Conservation (phyloP, 805 yeast genomes). For the Metschnikowia noctiluminum region DNA sequence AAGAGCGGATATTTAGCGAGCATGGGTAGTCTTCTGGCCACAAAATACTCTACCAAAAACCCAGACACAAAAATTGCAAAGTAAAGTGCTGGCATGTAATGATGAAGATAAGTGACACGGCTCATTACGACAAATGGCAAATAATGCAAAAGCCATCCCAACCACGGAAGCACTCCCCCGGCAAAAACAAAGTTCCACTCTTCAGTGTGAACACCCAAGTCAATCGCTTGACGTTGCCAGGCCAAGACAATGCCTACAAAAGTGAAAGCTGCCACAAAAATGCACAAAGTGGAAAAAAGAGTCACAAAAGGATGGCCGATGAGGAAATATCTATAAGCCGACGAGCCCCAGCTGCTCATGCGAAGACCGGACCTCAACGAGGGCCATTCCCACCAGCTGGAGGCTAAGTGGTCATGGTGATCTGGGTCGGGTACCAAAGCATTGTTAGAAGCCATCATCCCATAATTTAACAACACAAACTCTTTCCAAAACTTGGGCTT, state of each 20-base stretch:
- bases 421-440: conserved; percentile 78
- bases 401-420: conserved; percentile 66
- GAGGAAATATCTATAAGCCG: conserved; percentile 53
- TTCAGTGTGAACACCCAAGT: conserved; percentile 21
- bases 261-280: conserved; percentile 23
- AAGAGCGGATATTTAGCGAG: conserved; percentile 10
- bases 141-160: conserved; percentile 41
- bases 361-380: conserved; percentile 71
- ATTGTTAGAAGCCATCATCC: conserved; percentile 85
- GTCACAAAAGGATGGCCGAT: conserved; percentile 74
- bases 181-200: conserved; percentile 28
- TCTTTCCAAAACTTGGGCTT: conserved; percentile 74
- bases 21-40: conserved; percentile 17
- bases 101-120: conserved; percentile 43
- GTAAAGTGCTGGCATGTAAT: conserved; percentile 43
- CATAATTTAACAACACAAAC: conserved; percentile 70
- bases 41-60: conserved; percentile 20
- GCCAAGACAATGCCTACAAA: conserved; percentile 18
- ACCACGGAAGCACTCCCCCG: conserved; percentile 34
- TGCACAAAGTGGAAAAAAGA: conserved; percentile 44
- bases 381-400: conserved; percentile 88
- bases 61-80: conserved; percentile 27
- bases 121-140: conserved; percentile 42
- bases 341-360: conserved; percentile 68
- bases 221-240: conserved; percentile 34